Percentiles rank a stretch among this genome's conserved stretches.
phyloP scores from a whole-genome alignment of 805 yeast species.

The Teunomyces tritomae region DNA sequence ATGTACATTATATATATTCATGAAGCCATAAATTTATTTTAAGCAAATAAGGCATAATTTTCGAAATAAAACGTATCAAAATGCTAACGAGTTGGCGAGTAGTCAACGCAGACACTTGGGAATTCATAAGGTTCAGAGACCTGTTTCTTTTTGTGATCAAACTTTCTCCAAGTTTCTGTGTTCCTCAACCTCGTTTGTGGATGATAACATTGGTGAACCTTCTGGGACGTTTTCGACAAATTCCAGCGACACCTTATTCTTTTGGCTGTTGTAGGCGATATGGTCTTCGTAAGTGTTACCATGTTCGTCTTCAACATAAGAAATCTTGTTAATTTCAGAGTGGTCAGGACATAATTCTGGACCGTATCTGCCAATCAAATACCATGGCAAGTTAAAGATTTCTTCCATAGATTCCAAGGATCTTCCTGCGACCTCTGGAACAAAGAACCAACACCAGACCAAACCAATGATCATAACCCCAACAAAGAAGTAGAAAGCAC shows the following conservation, averaged over 20 bases:
- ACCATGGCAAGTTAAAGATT: conserved; percentile 26
- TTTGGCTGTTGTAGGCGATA: conserved; percentile 8
- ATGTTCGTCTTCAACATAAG: conserved; percentile 3
- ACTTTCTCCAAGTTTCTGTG: neutral
- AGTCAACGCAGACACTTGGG: no score
- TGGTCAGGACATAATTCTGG: conserved; percentile 24
- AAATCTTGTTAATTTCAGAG: conserved; percentile 22
- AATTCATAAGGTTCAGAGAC: no score
- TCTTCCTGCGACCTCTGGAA: conserved; percentile 25
- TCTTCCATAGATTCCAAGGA: conserved; percentile 27
- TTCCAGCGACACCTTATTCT: conserved; percentile 7
- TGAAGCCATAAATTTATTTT: neutral
- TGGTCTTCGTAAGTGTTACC: conserved; percentile 10
- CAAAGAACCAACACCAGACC: conserved; percentile 25
- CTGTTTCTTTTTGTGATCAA: no score
- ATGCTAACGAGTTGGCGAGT: neutral
- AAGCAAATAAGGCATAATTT: neutral
- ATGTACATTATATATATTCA: neutral
- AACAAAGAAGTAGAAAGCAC: conserved; percentile 23
- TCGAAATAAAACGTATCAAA: neutral
- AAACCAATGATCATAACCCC: conserved; percentile 16
- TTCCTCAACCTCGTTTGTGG: neutral
- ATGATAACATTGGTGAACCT: neutral
- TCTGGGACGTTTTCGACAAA: conserved; percentile 6
- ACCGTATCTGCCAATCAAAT: conserved; percentile 23